Evolutionary conservation across 495 filamentous ascomycete species (phyloP).

Genomic region (Aspergillus saccharolyticus): DNA sequence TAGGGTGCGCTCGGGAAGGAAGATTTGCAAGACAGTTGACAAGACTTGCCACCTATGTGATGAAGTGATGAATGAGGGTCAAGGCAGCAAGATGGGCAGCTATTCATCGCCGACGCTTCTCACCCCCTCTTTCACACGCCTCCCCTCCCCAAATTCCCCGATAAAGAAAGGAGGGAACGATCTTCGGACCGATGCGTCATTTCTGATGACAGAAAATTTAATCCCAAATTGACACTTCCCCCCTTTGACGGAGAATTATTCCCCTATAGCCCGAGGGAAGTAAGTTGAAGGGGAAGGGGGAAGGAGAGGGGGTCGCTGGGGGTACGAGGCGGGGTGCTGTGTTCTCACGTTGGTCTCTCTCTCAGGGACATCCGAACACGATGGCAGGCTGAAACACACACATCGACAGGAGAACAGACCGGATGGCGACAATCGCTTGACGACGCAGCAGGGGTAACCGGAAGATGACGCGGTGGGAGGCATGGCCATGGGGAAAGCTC

Average conservation of each 20-base stretch:
- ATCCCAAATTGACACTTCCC: not conserved
- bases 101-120: not conserved
- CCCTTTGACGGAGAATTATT: not conserved
- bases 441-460: slow-evolving; percentile 2
- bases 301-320: not conserved
- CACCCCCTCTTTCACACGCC: not conserved
- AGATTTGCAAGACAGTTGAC: slow-evolving; percentile 9
- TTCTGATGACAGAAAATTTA: not conserved
- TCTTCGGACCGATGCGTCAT: slow-evolving; percentile 2
- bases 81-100: not conserved
- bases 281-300: not conserved
- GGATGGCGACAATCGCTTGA: slow-evolving; percentile 1
- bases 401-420: slow-evolving; percentile 5
- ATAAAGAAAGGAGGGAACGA: not conserved
- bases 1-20: slow-evolving; percentile 15
- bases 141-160: not conserved
- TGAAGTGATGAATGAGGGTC: not conserved
- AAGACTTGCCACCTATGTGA: not conserved
- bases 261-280: not conserved
- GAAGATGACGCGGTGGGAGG: slow-evolving; percentile 1
- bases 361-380: slow-evolving; percentile 10
- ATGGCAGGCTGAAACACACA: slow-evolving; percentile 7
- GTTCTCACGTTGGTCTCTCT: not conserved
- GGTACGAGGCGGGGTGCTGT: slow-evolving; percentile 7
- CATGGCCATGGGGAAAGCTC: not conserved